Conservation (phyloP, 306 rosid species). For the Corylus heterophylla region DNA sequence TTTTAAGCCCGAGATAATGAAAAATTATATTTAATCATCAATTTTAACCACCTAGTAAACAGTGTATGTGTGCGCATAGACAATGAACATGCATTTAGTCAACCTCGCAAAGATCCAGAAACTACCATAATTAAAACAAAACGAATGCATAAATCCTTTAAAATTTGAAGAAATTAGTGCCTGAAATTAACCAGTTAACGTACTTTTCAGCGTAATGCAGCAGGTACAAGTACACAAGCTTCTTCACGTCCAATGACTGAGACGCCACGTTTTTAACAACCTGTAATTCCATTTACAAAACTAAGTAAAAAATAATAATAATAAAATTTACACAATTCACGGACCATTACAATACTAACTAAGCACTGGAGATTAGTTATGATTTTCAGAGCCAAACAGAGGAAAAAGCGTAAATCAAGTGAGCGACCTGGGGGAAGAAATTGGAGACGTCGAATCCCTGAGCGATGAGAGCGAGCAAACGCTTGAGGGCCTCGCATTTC, state of each 20-base stretch:
- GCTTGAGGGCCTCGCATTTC: conserved; percentile 95
- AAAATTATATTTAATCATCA: background rate
- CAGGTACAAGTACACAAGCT: conserved; percentile 92
- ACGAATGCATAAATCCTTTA: background rate
- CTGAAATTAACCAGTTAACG: conserved; percentile 17
- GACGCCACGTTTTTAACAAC: conserved; percentile 97
- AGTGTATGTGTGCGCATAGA: background rate
- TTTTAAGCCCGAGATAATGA: background rate
- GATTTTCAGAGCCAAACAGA: conserved; percentile 6
- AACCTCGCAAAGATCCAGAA: background rate
- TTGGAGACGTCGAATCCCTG: conserved; percentile 95
- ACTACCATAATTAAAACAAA: background rate
- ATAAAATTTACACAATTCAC: background rate
- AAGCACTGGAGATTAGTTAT: too few species aligned
- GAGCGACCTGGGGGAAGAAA: conserved; percentile 83
- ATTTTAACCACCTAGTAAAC: background rate
- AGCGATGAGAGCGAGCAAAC: conserved; percentile 92
- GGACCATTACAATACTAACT: too few species aligned
- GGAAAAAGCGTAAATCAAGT: background rate
- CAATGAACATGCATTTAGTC: background rate
- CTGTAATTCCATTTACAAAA: conserved; percentile 42
- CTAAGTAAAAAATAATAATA: background rate
- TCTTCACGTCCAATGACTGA: conserved; percentile 87
- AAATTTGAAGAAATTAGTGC: background rate
- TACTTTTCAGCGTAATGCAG: conserved; percentile 97